These are phyloP conservation scores for Colletotrichum falcatum DNA, from an alignment of 2,329 filamentous ascomycete species.

Conservation along the genomic window DNA sequence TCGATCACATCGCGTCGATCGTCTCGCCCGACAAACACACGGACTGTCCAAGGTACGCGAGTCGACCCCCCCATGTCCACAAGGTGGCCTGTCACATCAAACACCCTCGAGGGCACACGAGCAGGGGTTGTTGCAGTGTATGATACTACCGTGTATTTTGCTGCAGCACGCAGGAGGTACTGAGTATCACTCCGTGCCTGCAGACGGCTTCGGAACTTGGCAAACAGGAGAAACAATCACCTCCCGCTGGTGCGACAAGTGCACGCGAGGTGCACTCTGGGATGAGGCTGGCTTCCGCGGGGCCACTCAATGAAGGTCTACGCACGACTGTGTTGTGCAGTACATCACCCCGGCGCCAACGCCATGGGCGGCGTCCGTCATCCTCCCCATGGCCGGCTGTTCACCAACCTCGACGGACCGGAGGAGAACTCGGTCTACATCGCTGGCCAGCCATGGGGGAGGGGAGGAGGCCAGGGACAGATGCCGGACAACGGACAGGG, in stretches of 20 bases:
- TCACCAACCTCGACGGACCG: background rate
- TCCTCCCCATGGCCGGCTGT: background rate
- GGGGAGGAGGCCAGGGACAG: no score
- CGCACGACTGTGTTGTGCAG: background rate
- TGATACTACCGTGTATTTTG: background rate
- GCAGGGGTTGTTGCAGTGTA: conserved; percentile 5
- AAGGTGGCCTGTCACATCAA: conserved; percentile 32
- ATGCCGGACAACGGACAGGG: no score
- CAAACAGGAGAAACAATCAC: background rate
- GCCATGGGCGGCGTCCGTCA: background rate
- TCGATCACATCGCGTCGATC: conserved; percentile 20
- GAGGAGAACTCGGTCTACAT: background rate
- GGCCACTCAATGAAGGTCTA: conserved; percentile 11
- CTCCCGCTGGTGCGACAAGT: conserved; percentile 28
- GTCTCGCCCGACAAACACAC: conserved; percentile 6
- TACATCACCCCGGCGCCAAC: background rate
- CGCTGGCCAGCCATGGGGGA: background rate
- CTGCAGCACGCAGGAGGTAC: no score
- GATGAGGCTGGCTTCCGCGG: background rate
- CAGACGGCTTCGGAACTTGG: background rate
- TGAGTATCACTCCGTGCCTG: no score
- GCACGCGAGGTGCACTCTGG: conserved; percentile 3
- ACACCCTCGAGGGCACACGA: conserved; percentile 18
- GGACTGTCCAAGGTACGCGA: conserved; percentile 3
- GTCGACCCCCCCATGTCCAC: conserved; percentile 6